Evolutionary conservation across 805 yeast genomes (phyloP).

Genomic region (Sungouiella thailandica): DNA sequence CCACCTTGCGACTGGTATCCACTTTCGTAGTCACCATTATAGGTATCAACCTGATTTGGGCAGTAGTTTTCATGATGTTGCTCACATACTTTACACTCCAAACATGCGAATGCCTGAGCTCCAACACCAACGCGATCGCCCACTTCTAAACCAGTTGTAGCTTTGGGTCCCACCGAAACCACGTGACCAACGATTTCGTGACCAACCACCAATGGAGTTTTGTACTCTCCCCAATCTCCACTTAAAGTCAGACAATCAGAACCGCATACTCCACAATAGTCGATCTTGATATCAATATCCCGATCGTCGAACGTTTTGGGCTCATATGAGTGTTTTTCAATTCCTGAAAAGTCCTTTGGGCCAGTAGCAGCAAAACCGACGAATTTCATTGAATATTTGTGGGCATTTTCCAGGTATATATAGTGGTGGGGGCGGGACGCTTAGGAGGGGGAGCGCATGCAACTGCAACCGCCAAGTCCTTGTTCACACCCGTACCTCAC

Average conservation of each 20-base stretch:
- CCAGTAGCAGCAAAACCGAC: background rate
- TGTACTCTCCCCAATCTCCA: background rate
- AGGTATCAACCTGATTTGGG: slow-evolving; percentile 30
- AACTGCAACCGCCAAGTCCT: no score
- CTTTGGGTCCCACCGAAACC: background rate
- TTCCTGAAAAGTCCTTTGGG: background rate
- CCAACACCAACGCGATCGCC: slow-evolving; percentile 81
- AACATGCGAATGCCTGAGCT: slow-evolving; percentile 59
- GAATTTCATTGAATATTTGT: no score
- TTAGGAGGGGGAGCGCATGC: no score
- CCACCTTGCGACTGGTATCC: slow-evolving; percentile 60
- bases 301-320: background rate
- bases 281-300: background rate
- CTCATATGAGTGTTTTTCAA: background rate
- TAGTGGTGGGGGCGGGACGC: no score
- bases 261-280: background rate
- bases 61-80: slow-evolving; percentile 28
- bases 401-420: no score
- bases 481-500: no score
- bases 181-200: slow-evolving; percentile 61
- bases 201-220: slow-evolving; percentile 42
- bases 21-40: slow-evolving; percentile 23
- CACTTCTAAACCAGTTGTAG: slow-evolving; percentile 29
- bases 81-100: slow-evolving; percentile 20
- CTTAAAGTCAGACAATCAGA: background rate